Evolutionary conservation across 139 green algal species (phyloP), one percentile per base, ranked within the genome.

Genomic region (Chlorella sp.): DNA sequence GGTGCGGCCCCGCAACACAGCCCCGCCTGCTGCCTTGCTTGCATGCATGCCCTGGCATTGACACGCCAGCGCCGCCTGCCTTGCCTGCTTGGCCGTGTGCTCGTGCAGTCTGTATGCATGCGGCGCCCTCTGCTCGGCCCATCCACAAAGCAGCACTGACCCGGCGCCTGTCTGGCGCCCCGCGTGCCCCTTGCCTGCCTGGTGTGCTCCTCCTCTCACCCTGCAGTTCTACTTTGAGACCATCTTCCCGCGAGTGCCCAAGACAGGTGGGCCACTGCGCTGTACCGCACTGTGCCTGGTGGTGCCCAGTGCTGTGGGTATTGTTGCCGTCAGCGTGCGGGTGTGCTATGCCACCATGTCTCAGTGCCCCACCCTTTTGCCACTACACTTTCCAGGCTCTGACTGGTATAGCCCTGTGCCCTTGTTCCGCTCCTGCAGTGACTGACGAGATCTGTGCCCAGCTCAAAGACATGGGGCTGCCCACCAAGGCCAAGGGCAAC

Each of bases 191-290:
- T 28, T 30, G 11, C 53, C n/a, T 30, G 61, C 34, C 66, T 61
- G 89, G 34, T 85, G 40, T 28, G 12, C 48, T 73, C 36, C 36
- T 12, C 60, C 36, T 40, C 26, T 16, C 12, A 40, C 15, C 79
- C 39, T 88, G 91, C 95, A 99, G 97, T 98, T 98, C 91, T 99
- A 99, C 91, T 99, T 99, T 92, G 97, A 99, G 93, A 99, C 97
- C 39, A 97, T 99, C 88, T 98, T 99, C 88, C 97, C 97, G 22
- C 95, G 97, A 69, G 97, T 99, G 37, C 97, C 97, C 57, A 98
- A 99, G 93, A 93, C 95, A 24, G 84, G 84, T 88, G 84, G 30
- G n/a, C 14, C 16, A 22, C 79, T 85, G 79, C 79, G 15, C n/a
- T 73, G 2, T 73, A 14, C 64, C 64, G 64, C 64, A 71, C 21